Evolutionary conservation across 2,329 filamentous ascomycete species (phyloP), one percentile per base, ranked within the genome.

Genomic region (Massarina eburnea): DNA sequence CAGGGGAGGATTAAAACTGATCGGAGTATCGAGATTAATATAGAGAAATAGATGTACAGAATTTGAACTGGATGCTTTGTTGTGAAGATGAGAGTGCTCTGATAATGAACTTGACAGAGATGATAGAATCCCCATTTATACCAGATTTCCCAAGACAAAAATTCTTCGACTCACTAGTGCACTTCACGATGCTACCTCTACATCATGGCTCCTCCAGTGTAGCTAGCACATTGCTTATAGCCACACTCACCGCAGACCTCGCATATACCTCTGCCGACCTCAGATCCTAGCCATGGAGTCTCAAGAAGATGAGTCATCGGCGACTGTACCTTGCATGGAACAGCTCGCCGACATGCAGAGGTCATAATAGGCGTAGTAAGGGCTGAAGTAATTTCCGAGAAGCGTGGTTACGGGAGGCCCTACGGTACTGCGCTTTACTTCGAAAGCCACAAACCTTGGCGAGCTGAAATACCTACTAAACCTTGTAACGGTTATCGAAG

Each of bases 41-140:
- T n/a, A n/a, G n/a, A n/a, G 12, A 30, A 30, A 30, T 8, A 6
- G 27, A 30, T 14, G 27, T 30, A 30, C 4, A 14, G 12, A 30
- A 30, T 6, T 30, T 30, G 27, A 30, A 26, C 24, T 10, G 6
- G 10, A 26, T n/a, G n/a, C n/a, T n/a, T n/a, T n/a, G n/a, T n/a
- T n/a, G n/a, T n/a, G n/a, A n/a, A n/a, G n/a, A n/a, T n/a, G n/a
- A n/a, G n/a, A n/a, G n/a, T n/a, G n/a, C n/a, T n/a, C n/a, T n/a
- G 24, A 10, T 45, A 29, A 41, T 45, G 43, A 26, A 18, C 18
- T 24, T 17, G 12, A 24, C 22, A 19, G 33, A 5, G 36, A 45
- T 17, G 27, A n/a, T 14, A 10, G 15, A 20, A 8, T 10, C 7
- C 8, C 18, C n/a, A 29, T 45, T 40, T 45, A 45, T 45, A 33